Percentiles rank a stretch among this genome's conserved stretches.
These are phyloP conservation scores for Tagetes patula DNA, from an alignment of 129 eudicot species.

Conservation along the genomic window DNA sequence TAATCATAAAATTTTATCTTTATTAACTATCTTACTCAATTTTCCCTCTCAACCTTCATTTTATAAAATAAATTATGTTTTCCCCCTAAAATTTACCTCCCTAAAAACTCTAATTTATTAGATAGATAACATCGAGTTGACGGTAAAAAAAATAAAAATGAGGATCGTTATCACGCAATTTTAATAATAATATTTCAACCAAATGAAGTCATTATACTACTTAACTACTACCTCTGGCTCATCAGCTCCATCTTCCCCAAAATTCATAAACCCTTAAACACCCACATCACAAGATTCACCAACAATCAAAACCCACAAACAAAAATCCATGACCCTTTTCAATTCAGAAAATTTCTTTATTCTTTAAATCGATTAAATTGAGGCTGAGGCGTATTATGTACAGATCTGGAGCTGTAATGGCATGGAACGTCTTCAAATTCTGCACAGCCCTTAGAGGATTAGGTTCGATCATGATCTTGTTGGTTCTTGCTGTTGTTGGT, in stretches of 20 bases:
- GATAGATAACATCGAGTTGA: too few relatives aligned
- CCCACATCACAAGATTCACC: slow-evolving; percentile 28
- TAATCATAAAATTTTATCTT: too few relatives aligned
- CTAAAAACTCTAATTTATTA: too few relatives aligned
- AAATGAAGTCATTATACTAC: too few relatives aligned
- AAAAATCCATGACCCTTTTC: not conserved
- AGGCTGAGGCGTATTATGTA: slow-evolving; percentile 45
- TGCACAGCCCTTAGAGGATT: slow-evolving; percentile 87
- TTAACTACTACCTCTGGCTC: slow-evolving; percentile 13
- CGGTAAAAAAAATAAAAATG: too few relatives aligned
- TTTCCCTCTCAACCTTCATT: too few relatives aligned
- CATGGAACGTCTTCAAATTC: slow-evolving; percentile 98
- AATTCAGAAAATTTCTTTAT: not conserved
- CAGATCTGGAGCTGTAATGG: slow-evolving; percentile 98
- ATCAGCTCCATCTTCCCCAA: slow-evolving; percentile 30
- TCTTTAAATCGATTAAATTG: not conserved
- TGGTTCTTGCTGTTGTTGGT: slow-evolving; percentile 91
- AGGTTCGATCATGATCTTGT: slow-evolving; percentile 94
- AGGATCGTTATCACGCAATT: too few relatives aligned
- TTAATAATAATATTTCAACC: too few relatives aligned
- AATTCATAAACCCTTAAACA: slow-evolving; percentile 46
- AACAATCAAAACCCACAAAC: slow-evolving; percentile 27
- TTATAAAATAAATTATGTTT: too few relatives aligned
- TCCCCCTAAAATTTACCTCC: too few relatives aligned
- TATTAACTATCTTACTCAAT: too few relatives aligned